These are phyloP conservation scores for Mortierella claussenii DNA, from an alignment of 192 early-diverging fungal species.

Conservation along the genomic window DNA sequence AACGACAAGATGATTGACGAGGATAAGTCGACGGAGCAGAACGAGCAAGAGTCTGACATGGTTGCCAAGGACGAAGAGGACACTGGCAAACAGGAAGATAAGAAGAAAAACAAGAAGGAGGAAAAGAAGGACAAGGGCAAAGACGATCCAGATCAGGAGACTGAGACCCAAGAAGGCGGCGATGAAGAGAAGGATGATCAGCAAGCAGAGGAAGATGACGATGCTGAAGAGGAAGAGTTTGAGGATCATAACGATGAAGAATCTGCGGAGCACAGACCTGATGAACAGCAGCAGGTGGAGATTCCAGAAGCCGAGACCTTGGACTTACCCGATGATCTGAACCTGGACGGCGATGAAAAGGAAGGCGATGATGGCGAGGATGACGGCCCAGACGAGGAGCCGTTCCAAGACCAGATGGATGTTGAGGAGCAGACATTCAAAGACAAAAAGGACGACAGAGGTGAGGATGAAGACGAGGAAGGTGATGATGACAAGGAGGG, in stretches of 20 bases:
- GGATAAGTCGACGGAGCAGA: conserved; percentile 56
- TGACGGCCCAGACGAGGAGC: conserved; percentile 49
- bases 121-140: conserved; percentile 56
- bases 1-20: conserved; percentile 78
- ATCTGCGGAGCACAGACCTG: conserved; percentile 59
- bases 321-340: conserved; percentile 83
- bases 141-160: conserved; percentile 43
- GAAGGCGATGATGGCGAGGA: conserved; percentile 55
- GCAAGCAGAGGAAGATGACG: conserved; percentile 48
- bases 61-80: conserved; percentile 72
- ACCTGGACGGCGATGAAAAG: conserved; percentile 71
- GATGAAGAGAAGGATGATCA: conserved; percentile 59
- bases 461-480: conserved; percentile 53
- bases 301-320: conserved; percentile 79
- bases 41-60: conserved; percentile 67
- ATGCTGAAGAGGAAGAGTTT: conserved; percentile 63
- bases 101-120: conserved; percentile 59
- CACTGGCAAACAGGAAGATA: conserved; percentile 58
- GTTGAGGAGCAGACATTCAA: conserved; percentile 52
- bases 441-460: conserved; percentile 23
- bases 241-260: conserved; percentile 58
- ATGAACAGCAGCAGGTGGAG: conserved; percentile 60
- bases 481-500: conserved; percentile 49
- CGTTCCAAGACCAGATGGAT: conserved; percentile 55
- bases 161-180: conserved; percentile 56